A percentile compares a stretch with the other conserved stretches of the same genome.
Evolutionary conservation across 2,329 filamentous ascomycete genomes (phyloP).

Genomic region (Trichothecium roseum): DNA sequence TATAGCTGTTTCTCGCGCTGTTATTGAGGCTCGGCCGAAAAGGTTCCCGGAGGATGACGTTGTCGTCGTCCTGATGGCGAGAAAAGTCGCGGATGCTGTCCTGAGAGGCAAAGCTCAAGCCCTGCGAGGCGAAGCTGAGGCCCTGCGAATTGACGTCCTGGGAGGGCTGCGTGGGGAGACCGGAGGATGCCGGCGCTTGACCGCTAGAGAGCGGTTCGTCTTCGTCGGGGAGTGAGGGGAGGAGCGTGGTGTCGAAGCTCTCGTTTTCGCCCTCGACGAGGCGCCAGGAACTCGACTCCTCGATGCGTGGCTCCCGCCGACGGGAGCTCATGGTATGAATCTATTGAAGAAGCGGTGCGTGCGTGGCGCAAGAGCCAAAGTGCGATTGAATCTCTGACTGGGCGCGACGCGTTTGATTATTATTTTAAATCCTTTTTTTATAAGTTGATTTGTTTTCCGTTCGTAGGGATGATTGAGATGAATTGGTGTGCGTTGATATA

Average conservation of each 20-base stretch:
- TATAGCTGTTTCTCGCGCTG: slow-evolving; percentile 6
- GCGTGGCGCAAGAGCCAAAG: too few species aligned
- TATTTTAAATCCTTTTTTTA: too few species aligned
- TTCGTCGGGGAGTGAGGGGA: slow-evolving; percentile 32
- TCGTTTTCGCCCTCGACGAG: slow-evolving; percentile 52
- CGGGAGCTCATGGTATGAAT: slow-evolving; percentile 1
- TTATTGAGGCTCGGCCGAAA: slow-evolving; percentile 43
- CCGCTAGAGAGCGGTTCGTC: slow-evolving; percentile 29
- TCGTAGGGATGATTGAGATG: too few species aligned
- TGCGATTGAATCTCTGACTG: too few species aligned
- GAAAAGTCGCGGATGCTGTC: slow-evolving; percentile 46
- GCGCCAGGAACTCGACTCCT: slow-evolving; percentile 45
- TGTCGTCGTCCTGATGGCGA: slow-evolving; percentile 42
- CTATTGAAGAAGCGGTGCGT: too few species aligned
- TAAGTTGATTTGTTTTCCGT: too few species aligned
- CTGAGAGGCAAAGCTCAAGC: slow-evolving; percentile 35
- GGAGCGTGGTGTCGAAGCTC: slow-evolving; percentile 46
- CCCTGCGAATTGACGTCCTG: neutral
- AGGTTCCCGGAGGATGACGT: slow-evolving; percentile 41
- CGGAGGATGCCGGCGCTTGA: slow-evolving; percentile 16
- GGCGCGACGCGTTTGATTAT: too few species aligned
- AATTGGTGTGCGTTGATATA: too few species aligned
- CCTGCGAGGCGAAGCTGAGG: slow-evolving; percentile 18
- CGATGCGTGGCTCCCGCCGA: slow-evolving; percentile 2
- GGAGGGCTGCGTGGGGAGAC: slow-evolving; percentile 35